Base-by-base conservation (phyloP, 2,329 filamentous ascomycete species). In the Penicillium sp. region DNA sequence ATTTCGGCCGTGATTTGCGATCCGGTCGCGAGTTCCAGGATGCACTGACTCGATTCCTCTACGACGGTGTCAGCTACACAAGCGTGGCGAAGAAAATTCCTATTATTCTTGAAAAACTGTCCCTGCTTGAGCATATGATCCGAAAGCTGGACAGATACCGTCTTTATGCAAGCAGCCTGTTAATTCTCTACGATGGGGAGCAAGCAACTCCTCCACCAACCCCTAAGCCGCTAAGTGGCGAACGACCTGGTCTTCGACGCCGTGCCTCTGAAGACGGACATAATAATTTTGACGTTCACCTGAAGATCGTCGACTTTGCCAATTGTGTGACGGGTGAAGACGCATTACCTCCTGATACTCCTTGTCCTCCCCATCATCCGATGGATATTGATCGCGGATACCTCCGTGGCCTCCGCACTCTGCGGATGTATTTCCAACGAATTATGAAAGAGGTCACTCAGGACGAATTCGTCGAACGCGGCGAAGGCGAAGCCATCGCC, bases 251-350 rank as follows among this genome's bases (percentile, higher is more conserved):
- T 30, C 35, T 53, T 29, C 57, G 55, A 11, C 62, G 60, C 17
- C 57, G 54, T 30, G 48, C 40, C 7, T 56, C 59, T 14, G 55
- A 59, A 3, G 66, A 69, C 12, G 57, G 54, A 9, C 61, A 63
- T 37, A 67, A 60, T 30, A 61, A 59, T 23, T 52, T 55, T 5
- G 58, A 67, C 4, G 71, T 75, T 31, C 85, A 95, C 62, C 81
- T 98, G 67, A 95, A 95, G 66, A 93, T 98, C 62, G 90, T 95
- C 40, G 92, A 98, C 64, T 98, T 98, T 68, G 92, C 92, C 47
- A 98, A 98, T 61, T 95, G 90, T 57, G 82, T 96, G 23, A 96
- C 89, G 1, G 85, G 86, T 3, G 84, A 92, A 49, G 88, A 95
- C 55, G 61, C 67, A 33, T 55, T 77, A 2, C 67, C 74, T 1